Base-by-base conservation (phyloP, 2,329 filamentous ascomycete species). In the Cyanodermella asteris region DNA sequence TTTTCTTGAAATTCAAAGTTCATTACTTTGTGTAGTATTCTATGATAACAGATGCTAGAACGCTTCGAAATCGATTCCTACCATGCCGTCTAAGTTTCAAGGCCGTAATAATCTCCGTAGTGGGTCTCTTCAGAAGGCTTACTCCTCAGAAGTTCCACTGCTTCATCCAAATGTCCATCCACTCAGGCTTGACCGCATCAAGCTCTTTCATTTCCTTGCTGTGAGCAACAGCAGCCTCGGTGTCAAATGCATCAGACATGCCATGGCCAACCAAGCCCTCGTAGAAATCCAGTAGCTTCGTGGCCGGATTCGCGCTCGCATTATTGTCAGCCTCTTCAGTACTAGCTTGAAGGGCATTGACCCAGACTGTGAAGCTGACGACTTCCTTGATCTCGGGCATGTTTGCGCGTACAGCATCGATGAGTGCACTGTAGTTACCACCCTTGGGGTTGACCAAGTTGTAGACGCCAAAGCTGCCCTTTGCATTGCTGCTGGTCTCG, bases 401-500 rank as follows among this genome's bases (percentile, higher is more conserved):
- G n/a, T n/a, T n/a, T n/a, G n/a, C n/a, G n/a, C n/a, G n/a, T n/a
- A n/a, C n/a, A n/a, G n/a, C n/a, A n/a, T n/a, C n/a, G 7, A 31
- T 7, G 10, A 31, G 16, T 12, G 15, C 8, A 10, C 4, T 3
- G 25, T 18, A 31, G 10, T 8, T 6, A 14, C 16, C 11, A 5
- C 6, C 12, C 5, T 28, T 4, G 10, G 25, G 28, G 26, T 31
- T 28, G n/a, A 31, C 25, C 13, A 31, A 9, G 20, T 31, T 23
- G 16, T 21, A 31, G 13, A 28, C 20, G n/a, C 12, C 13, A 2
- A 19, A 5, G 6, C n/a, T 6, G 4, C 20, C 9, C 5, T 9
- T 7, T n/a, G 5, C 15, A 18, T 13, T 14, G 15, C 10, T 24
- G 13, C 12, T 5, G 11, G n/a, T 4, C n/a, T n/a, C n/a, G n/a